Evolutionary conservation across 495 filamentous ascomycete genomes (phyloP), one percentile per base, ranked within the genome.

Genomic region (Xylaria cubensis): DNA sequence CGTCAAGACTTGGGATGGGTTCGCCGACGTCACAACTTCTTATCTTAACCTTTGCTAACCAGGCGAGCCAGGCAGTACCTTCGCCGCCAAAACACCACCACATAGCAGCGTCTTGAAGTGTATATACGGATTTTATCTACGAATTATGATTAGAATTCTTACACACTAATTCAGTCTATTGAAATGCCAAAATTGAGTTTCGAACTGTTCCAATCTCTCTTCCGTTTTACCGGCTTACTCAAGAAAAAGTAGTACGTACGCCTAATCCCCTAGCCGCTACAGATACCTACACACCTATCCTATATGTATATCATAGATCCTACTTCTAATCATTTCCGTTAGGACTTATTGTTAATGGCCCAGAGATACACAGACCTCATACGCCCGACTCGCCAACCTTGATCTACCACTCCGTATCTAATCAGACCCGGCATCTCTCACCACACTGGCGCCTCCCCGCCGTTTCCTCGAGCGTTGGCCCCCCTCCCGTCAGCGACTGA

Each of bases 401-500:
- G 17, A 17, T 61, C 8, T 7, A 13, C 34, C 32, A 9, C 17
- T n/a, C 58, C 17, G 19, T 32, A n/a, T 53, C 29, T 26, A 24
- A 55, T 15, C 1, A 17, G 29, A 39, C 15, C 42, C 41, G 42
- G 3, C 44, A 36, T 51, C 41, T 50, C 19, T 29, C 36, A 34
- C 53, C 70, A 77, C 73, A 65, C 39, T 79, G 77, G 74, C 77
- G 73, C 74, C 75, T 64, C 76, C 74, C 17, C 69, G 65, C 53
- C 74, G 77, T 72, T 74, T 79, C 58, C 42, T 73, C 59, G 46
- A 42, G 53, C 77, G 71, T 9, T 67, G 73, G 17, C 48, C 68
- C 21, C 72, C 79, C 21, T 73, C 79, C 29, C 79, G 77, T 73
- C 73, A 78, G 65, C 75, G 71, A 62, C 74, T 71, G 24, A 75